phyloP scores from a whole-genome alignment of 352 stramenopile genomes.

The Poterioochromonas sp. region DNA sequence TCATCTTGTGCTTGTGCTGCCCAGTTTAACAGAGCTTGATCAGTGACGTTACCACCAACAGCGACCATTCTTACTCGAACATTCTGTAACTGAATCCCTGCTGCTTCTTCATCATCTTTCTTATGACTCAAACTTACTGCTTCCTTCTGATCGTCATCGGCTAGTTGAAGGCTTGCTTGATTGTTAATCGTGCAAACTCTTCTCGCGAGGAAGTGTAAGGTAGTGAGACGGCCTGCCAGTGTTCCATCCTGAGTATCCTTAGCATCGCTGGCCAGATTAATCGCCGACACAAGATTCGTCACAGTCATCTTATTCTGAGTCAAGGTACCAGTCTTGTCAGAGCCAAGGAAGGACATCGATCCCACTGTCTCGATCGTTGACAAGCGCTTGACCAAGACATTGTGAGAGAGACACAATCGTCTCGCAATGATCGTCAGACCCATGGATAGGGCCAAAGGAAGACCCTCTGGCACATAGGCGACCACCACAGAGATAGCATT shows the following conservation, averaged over 20 bases:
- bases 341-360: slow-evolving; percentile 68
- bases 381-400: slow-evolving; percentile 77
- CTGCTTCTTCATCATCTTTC: background rate
- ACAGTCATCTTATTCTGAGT: slow-evolving; percentile 97
- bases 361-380: slow-evolving; percentile 93
- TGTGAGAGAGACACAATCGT: slow-evolving; percentile 63
- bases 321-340: slow-evolving; percentile 89
- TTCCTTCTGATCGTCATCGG: slow-evolving; percentile 10
- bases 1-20: slow-evolving; percentile 10
- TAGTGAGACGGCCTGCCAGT: background rate
- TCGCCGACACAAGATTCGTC: background rate
- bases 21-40: slow-evolving; percentile 13
- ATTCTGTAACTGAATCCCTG: slow-evolving; percentile 13
- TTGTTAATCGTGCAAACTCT: slow-evolving; percentile 14
- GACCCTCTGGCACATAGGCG: slow-evolving; percentile 80
- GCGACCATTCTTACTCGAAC: slow-evolving; percentile 10
- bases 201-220: background rate
- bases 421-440: slow-evolving; percentile 77
- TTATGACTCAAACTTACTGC: background rate
- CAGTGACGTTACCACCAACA: slow-evolving; percentile 10
- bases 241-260: too few relatives aligned
- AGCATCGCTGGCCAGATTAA: background rate
- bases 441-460: slow-evolving; percentile 77
- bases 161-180: slow-evolving; percentile 11
- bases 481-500: slow-evolving; percentile 88